phyloP scores from a whole-genome alignment of 2,329 filamentous ascomycete species.

The Pseudocercospora musae region DNA sequence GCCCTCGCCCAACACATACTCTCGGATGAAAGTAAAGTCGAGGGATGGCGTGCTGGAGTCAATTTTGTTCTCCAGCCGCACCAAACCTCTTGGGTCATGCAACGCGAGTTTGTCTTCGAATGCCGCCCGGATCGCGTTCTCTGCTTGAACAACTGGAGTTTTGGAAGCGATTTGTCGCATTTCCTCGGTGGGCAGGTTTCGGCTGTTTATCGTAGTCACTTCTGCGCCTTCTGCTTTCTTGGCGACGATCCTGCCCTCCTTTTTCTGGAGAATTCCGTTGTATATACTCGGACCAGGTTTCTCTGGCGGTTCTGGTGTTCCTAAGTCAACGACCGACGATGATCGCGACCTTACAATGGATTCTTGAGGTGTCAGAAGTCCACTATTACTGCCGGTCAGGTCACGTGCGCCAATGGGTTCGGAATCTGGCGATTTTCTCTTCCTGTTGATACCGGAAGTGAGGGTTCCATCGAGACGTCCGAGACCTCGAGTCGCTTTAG shows the following conservation, averaged over 20 bases:
- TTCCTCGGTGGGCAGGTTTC: conserved; percentile 34
- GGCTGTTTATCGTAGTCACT: conserved; percentile 32
- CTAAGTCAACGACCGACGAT: conserved; percentile 5
- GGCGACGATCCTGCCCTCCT: conserved; percentile 38
- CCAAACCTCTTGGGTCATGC: conserved; percentile 23
- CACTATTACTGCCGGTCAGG: neutral
- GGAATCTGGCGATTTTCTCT: conserved; percentile 29
- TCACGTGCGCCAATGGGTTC: conserved; percentile 19
- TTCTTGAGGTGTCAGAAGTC: conserved; percentile 22
- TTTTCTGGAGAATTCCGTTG: conserved; percentile 40
- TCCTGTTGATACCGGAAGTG: conserved; percentile 14
- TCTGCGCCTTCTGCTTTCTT: conserved; percentile 13
- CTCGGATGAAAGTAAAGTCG: conserved; percentile 66
- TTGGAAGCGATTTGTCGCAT: conserved; percentile 36
- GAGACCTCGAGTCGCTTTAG: neutral
- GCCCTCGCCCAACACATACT: conserved; percentile 57
- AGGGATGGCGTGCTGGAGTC: conserved; percentile 56
- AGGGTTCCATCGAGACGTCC: neutral
- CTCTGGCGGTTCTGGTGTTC: neutral
- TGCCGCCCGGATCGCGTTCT: conserved; percentile 37
- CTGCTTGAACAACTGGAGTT: conserved; percentile 33
- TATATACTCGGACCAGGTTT: conserved; percentile 32
- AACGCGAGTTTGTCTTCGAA: conserved; percentile 35
- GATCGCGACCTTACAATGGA: conserved; percentile 10
- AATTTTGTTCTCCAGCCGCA: conserved; percentile 52